phyloP scores from a whole-genome alignment of 2,329 filamentous ascomycete species.

The Xylaria arbuscula region DNA sequence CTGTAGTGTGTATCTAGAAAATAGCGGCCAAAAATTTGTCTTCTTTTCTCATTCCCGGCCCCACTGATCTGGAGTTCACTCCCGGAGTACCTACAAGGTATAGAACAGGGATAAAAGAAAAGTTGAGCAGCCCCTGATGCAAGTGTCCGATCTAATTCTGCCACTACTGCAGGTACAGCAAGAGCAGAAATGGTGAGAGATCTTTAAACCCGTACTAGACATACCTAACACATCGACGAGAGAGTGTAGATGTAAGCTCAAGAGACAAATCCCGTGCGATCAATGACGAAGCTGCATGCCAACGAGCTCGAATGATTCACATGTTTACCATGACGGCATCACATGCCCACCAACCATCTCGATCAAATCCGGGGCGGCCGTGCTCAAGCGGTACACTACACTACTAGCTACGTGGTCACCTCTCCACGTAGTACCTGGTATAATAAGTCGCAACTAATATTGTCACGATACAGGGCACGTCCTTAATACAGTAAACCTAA shows the following conservation, averaged over 20 bases:
- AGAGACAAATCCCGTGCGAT: slow-evolving; percentile 11
- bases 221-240: not conserved
- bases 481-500: not conserved
- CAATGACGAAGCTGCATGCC: slow-evolving; percentile 20
- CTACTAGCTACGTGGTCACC: slow-evolving; percentile 23
- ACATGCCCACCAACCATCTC: not conserved
- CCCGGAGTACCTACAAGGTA: too few relatives aligned
- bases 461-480: slow-evolving; percentile 1
- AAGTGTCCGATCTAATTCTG: slow-evolving; percentile 27
- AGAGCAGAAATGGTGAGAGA: slow-evolving; percentile 9
- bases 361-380: not conserved
- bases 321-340: slow-evolving; percentile 18
- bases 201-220: too few relatives aligned
- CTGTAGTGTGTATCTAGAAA: too few relatives aligned
- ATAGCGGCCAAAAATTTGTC: not conserved
- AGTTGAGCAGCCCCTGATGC: slow-evolving; percentile 29
- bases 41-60: not conserved
- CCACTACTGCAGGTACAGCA: slow-evolving; percentile 36
- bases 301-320: not conserved
- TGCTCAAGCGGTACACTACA: not conserved
- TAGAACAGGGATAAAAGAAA: slow-evolving; percentile 6
- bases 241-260: not conserved
- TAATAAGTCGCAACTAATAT: slow-evolving; percentile 8
- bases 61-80: not conserved
- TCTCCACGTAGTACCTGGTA: slow-evolving; percentile 8